Base-by-base conservation (phyloP, 2,329 filamentous ascomycete species). In the Chrysoporthe puriensis region DNA sequence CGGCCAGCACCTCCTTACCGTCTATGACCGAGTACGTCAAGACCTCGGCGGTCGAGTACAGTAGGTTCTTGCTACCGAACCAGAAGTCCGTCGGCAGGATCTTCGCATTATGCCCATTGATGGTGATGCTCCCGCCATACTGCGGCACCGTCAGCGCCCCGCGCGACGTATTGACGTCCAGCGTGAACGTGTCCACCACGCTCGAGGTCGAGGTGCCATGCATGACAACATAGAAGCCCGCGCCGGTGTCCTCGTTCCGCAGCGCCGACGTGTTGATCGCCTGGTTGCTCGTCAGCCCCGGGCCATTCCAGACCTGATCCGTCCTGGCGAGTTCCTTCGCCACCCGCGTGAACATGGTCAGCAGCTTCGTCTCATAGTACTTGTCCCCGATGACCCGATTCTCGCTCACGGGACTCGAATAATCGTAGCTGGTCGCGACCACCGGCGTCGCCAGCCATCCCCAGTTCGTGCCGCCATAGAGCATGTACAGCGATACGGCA, bases 391-490 rank as follows among this genome's bases (percentile, higher is more conserved):
- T 85, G 11, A 79, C 78, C 14, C 88, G 82, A 71, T 85, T 85
- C 73, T 89, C 86, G 0, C 84, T 85, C 18, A 90, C 86, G 0
- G 88, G 87, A 4, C 86, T 84, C 5, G 84, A 87, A 73, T 90
- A 90, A 73, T 90, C 88, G 71, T 90, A 90, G 43, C 85, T 88
- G 3, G 84, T 86, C 1, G 83, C 86, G 42, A 87, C 86, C 0
- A 86, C 83, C 0, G 88, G 86, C 4, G 83, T 82, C 14, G 86
- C 84, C 42, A 88, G 77, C 60, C 83, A 84, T 5, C 87, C 88
- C 87, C 86, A 90, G 70, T 86, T 89, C 0, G 88, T 90, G 2
- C 88, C 88, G 4, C 88, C 88, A 63, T 84, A 90, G 63, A 88
- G 77, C 87, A 90, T 90, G 73, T 90, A 90, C 1, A 90, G 75